phyloP scores from a whole-genome alignment of 169 alveolate genomes.

The Cryptosporidium sp. region DNA sequence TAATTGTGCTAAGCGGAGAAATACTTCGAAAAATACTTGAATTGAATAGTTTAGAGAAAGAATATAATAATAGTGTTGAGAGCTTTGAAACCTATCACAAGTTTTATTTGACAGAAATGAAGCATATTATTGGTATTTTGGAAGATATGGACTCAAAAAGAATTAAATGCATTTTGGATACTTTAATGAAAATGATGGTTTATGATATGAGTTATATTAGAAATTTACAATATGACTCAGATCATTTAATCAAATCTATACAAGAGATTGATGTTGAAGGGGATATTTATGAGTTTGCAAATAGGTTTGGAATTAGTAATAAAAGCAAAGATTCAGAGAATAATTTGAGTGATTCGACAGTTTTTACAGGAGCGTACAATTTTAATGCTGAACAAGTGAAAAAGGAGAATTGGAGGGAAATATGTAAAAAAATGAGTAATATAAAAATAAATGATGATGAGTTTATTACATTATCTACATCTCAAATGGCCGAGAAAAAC shows the following conservation, averaged over 20 bases:
- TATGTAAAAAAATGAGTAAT: constrained; percentile 38
- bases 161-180: constrained; percentile 51
- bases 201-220: constrained; percentile 71
- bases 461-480: constrained; percentile 42
- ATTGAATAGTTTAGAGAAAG: constrained; percentile 18
- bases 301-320: constrained; percentile 46
- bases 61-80: constrained; percentile 45
- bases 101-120: constrained; percentile 65
- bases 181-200: constrained; percentile 68
- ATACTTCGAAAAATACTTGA: constrained; percentile 40
- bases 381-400: not conserved
- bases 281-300: constrained; percentile 64
- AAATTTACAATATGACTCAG: constrained; percentile 72
- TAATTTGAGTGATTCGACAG: not conserved
- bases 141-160: constrained; percentile 75
- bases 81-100: constrained; percentile 18
- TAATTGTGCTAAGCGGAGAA: constrained; percentile 20
- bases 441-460: constrained; percentile 56
- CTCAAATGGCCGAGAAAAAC: constrained; percentile 58
- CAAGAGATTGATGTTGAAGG: constrained; percentile 61
- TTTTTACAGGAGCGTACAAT: not conserved
- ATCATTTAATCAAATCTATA: constrained; percentile 45
- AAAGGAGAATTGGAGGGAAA: constrained; percentile 65
- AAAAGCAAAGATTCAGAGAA: not conserved
- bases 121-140: constrained; percentile 29